Percentiles rank a stretch among this genome's conserved stretches.
These are phyloP conservation scores for Solanum corneliomulleri DNA, from an alignment of 257 asterid species.

Conservation along the genomic window DNA sequence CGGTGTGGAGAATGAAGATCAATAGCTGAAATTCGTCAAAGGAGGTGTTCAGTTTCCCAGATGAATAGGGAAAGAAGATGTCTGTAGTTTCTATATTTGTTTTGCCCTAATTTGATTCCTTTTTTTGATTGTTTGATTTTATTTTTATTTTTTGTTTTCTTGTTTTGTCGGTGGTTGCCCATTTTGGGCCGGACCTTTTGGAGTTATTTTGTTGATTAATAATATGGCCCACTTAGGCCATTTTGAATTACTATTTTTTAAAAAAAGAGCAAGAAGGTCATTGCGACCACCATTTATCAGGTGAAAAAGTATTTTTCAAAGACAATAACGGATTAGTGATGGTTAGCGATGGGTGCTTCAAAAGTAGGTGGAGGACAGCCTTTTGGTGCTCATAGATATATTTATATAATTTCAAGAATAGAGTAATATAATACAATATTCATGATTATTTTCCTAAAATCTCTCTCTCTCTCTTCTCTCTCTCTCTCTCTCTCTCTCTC, in stretches of 20 bases:
- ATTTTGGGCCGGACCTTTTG: neutral
- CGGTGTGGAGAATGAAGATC: neutral
- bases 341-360: neutral
- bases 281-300: neutral
- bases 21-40: neutral
- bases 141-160: too few relatives aligned
- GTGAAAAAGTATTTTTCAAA: neutral
- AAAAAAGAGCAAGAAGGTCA: neutral
- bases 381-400: neutral
- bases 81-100: neutral
- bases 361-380: neutral
- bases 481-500: too few relatives aligned
- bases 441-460: too few relatives aligned
- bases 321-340: too few relatives aligned
- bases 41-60: neutral
- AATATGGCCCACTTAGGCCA: too few relatives aligned
- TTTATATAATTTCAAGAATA: too few relatives aligned
- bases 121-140: too few relatives aligned
- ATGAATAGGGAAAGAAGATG: neutral
- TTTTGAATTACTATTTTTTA: too few relatives aligned
- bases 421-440: too few relatives aligned
- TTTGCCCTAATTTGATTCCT: neutral
- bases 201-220: neutral
- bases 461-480: too few relatives aligned
- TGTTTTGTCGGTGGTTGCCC: neutral